Percentiles rank a stretch among this genome's conserved stretches.
Conservation (phyloP, 2,329 filamentous ascomycete genomes). For the Ceratocystis diversiconidia region DNA sequence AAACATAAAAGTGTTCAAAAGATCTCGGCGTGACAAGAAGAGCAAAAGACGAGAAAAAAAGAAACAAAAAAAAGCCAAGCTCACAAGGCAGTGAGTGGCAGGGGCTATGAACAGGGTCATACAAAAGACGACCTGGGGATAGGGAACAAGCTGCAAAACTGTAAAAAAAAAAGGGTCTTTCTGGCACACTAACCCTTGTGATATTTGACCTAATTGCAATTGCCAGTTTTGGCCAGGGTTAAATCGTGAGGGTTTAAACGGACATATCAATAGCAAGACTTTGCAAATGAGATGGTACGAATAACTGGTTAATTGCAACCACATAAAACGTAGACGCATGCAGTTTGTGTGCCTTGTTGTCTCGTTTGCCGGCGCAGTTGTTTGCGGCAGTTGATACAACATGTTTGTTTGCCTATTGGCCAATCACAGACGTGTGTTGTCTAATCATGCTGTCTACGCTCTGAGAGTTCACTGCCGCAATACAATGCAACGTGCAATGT, state of each 20-base stretch:
- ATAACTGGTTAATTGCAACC: too few species aligned
- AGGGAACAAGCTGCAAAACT: neutral
- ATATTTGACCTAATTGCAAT: neutral
- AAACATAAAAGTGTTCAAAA: conserved; percentile 3
- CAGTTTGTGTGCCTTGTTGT: neutral
- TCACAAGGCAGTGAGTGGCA: neutral
- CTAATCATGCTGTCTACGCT: neutral
- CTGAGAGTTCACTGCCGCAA: neutral
- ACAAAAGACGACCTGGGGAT: neutral
- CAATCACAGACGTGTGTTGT: neutral
- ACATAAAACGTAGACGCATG: neutral
- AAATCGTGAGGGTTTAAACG: too few species aligned
- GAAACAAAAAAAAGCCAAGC: neutral
- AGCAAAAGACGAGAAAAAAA: neutral
- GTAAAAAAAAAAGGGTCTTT: neutral
- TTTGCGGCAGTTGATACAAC: neutral
- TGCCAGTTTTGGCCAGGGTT: too few species aligned
- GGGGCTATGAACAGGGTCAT: neutral
- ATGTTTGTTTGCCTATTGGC: neutral
- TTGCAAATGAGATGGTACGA: too few species aligned
- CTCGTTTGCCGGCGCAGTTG: neutral
- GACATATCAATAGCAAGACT: too few species aligned
- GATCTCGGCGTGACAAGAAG: neutral
- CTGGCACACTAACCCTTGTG: neutral
- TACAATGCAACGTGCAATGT: neutral